These are phyloP conservation scores for Penicillium roqueforti DNA, from an alignment of 495 filamentous ascomycete species.

Conservation along the genomic window DNA sequence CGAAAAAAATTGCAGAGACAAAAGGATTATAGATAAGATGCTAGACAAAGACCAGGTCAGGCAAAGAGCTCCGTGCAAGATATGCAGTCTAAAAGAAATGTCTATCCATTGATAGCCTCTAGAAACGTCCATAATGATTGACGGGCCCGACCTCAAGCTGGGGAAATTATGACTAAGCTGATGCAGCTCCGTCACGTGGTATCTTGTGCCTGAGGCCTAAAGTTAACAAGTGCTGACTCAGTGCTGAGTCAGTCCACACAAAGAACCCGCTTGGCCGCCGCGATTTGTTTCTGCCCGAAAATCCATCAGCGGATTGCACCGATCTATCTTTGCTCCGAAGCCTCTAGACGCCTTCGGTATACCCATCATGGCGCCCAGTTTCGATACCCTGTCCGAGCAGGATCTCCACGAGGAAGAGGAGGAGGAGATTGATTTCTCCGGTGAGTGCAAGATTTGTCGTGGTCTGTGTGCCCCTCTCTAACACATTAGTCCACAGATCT, in stretches of 20 bases:
- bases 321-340: slow-evolving; percentile 16
- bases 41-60: neutral
- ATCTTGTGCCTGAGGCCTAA: neutral
- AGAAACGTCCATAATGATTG: slow-evolving; percentile 2
- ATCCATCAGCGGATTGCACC: slow-evolving; percentile 28
- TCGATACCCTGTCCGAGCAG: slow-evolving; percentile 69
- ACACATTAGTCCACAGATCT: slow-evolving; percentile 57
- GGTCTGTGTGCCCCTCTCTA: slow-evolving; percentile 30
- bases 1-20: slow-evolving; percentile 1
- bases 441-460: slow-evolving; percentile 38
- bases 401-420: slow-evolving; percentile 81
- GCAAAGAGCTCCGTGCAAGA: slow-evolving; percentile 9
- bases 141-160: slow-evolving; percentile 8
- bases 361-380: slow-evolving; percentile 67
- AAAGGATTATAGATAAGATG: neutral
- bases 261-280: slow-evolving; percentile 32
- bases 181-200: neutral
- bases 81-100: neutral
- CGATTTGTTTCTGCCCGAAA: slow-evolving; percentile 44
- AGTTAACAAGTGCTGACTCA: slow-evolving; percentile 17
- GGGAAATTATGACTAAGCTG: slow-evolving; percentile 10
- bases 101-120: neutral
- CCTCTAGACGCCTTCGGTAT: slow-evolving; percentile 26
- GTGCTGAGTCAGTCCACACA: slow-evolving; percentile 38
- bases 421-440: slow-evolving; percentile 88